Conservation (phyloP, 148 eudicot species). For the Vaccinium vitisidaea region DNA sequence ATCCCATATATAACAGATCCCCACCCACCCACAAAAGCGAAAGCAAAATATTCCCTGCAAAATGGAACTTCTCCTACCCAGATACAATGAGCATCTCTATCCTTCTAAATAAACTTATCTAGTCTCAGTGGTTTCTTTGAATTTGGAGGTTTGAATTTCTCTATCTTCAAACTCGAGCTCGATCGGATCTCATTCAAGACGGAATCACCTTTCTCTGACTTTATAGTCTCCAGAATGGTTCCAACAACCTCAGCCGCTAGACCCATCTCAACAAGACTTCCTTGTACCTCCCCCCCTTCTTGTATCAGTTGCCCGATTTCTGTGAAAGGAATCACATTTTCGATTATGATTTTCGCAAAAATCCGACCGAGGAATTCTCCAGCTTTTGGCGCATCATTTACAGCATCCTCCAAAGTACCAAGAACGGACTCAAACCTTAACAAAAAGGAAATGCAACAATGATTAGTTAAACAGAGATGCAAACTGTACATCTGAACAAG, state of each 20-base stretch:
- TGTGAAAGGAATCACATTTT: slow-evolving; percentile 45
- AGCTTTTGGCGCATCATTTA: slow-evolving; percentile 85
- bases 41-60: slow-evolving; percentile 16
- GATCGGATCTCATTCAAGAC: slow-evolving; percentile 45
- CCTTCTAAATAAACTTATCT: slow-evolving; percentile 57
- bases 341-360: slow-evolving; percentile 51
- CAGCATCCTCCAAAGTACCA: slow-evolving; percentile 65
- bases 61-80: slow-evolving; percentile 22
- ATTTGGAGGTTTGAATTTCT: slow-evolving; percentile 61
- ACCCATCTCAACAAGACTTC: slow-evolving; percentile 62
- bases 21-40: slow-evolving; percentile 10
- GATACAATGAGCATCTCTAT: slow-evolving; percentile 30
- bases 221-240: slow-evolving; percentile 55
- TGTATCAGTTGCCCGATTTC: slow-evolving; percentile 52
- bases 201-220: slow-evolving; percentile 59
- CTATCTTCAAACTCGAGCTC: slow-evolving; percentile 43
- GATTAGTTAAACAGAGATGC: neutral
- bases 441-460: neutral
- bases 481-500: neutral
- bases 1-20: slow-evolving; percentile 8
- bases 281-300: slow-evolving; percentile 76
- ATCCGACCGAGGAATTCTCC: slow-evolving; percentile 71
- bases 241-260: slow-evolving; percentile 81
- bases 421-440: slow-evolving; percentile 75
- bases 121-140: slow-evolving; percentile 51